phyloP scores from a whole-genome alignment of 805 yeast species.

The Nakazawaea populi region DNA sequence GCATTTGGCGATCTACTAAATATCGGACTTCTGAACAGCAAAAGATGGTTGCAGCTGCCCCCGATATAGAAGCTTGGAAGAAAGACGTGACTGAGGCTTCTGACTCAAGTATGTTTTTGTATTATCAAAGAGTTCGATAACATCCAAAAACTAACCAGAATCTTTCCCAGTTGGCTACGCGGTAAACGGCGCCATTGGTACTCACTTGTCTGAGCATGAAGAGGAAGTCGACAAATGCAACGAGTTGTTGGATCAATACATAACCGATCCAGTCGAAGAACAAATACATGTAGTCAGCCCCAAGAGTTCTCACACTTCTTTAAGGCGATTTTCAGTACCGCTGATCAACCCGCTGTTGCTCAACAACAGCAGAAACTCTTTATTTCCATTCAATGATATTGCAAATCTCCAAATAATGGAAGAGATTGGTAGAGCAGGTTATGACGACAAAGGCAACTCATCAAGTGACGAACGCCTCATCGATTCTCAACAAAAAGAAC shows the following conservation, averaged over 20 bases:
- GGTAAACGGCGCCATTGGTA: neutral
- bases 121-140: too few relatives aligned
- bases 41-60: neutral
- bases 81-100: neutral
- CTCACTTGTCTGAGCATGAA: neutral
- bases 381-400: too few relatives aligned
- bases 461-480: too few relatives aligned
- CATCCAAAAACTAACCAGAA: neutral
- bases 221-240: neutral
- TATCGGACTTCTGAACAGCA: too few relatives aligned
- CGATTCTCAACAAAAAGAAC: too few relatives aligned
- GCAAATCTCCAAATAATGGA: too few relatives aligned
- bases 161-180: neutral
- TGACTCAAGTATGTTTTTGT: neutral
- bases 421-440: too few relatives aligned
- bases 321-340: too few relatives aligned
- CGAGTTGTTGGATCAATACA: neutral
- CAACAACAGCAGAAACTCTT: too few relatives aligned
- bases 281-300: neutral
- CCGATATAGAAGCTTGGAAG: conserved; percentile 5
- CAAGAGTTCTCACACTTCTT: neutral
- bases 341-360: too few relatives aligned
- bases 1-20: too few relatives aligned
- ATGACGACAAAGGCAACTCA: too few relatives aligned
- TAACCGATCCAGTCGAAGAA: neutral